These are phyloP conservation scores for Rhodomyrtus psidioides DNA, from an alignment of 441 rosid genomes.

Conservation along the genomic window DNA sequence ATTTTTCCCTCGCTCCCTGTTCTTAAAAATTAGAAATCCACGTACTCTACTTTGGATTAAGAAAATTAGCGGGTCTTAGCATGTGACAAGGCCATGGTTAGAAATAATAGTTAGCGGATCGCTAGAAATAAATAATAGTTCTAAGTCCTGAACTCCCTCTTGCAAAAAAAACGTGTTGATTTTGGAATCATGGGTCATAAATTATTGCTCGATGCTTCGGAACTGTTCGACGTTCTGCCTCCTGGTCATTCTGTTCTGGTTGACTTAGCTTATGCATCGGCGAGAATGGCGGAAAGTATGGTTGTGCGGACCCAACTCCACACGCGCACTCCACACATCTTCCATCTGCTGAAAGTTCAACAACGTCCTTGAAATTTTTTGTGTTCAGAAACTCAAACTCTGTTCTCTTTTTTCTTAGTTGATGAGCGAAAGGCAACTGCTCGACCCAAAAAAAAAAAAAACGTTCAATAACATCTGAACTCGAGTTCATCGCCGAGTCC, in stretches of 20 bases:
- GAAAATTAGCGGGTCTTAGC: background rate
- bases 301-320: background rate
- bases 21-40: background rate
- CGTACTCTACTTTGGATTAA: background rate
- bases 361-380: background rate
- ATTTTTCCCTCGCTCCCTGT: background rate
- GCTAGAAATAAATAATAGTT: no score
- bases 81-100: background rate
- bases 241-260: background rate
- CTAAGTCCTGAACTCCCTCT: no score
- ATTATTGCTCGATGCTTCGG: background rate
- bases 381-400: no score
- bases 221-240: background rate
- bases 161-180: no score
- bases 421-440: no score
- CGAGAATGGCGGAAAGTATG: background rate
- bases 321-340: background rate
- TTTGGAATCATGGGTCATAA: no score
- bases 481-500: background rate
- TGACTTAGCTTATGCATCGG: background rate
- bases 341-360: background rate
- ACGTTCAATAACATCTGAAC: background rate
- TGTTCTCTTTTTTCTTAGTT: no score
- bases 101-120: no score
- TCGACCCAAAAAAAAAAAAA: no score